Evolutionary conservation across 2,329 filamentous ascomycete species (phyloP), one percentile per base, ranked within the genome.

Genomic region (Hirsutella minnesotensis): DNA sequence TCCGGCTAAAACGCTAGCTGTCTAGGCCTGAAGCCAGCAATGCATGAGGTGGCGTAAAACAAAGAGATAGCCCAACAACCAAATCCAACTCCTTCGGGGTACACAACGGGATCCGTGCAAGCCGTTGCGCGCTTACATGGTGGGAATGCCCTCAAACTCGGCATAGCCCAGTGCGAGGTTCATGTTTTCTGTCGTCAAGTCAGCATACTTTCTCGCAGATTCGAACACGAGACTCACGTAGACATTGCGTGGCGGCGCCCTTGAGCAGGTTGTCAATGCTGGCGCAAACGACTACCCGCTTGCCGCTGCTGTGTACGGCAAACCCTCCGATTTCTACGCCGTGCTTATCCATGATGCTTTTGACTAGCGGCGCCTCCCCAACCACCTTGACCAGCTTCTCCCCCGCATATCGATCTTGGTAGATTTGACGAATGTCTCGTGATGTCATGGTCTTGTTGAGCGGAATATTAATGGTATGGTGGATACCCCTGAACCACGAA

Each of bases 401-500:
- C 40, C 89, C 89, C 5, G 90, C 90, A 57, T 95, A 98, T 20
- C 90, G 79, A 55, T 96, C 90, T 65, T 96, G 90, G 72, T 94
- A 98, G 45, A 96, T 70, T 57, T 95, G 86, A 48, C 92, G 80
- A 53, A 98, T 87, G 59, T 96, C 89, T 41, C 92, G 83, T 35
- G 86, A 89, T 3, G 80, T 86, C 85, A 96, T 94, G 47, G 78
- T 75, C 64, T 90, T 75, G 57, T 83, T 83, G 9, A 98, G 72
- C 12, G 90, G 90, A 40, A 96, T 86, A 57, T 80, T 88, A 63
- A 96, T 89, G 33, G 88, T 90, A 64, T 89, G 85, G 59, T 86
- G 81, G 53, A 96, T 96, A 49, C 90, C 90, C 58, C 94, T 83
- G 76, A 96, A 96, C 90, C 88, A 96, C 13, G 83, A 79, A n/a